Percentiles rank a stretch among this genome's conserved stretches.
Conservation (phyloP, 345 rosid genomes). For the Salix purpurea region DNA sequence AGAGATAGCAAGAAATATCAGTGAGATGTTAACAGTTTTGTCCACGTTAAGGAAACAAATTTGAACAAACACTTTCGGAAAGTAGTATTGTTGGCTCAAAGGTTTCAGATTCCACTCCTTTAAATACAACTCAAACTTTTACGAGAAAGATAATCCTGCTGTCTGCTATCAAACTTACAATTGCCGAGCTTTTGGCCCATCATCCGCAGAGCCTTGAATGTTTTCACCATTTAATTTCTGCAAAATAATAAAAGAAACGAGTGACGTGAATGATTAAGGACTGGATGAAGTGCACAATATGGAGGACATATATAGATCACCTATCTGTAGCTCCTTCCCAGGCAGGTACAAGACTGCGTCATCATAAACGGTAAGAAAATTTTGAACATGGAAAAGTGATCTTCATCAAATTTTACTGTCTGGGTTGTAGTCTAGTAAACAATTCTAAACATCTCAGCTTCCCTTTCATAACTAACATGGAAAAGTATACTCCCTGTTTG, state of each 20-base stretch:
- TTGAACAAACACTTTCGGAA: no score
- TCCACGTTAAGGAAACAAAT: constrained; percentile 14
- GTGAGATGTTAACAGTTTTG: not conserved
- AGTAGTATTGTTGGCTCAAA: no score
- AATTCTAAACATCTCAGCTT: not conserved
- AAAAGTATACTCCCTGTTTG: not conserved
- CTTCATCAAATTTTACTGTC: no score
- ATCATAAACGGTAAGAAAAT: no score
- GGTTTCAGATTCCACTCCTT: no score
- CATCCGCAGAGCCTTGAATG: not conserved
- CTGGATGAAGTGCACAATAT: not conserved
- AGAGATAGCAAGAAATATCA: not conserved
- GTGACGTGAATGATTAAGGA: not conserved
- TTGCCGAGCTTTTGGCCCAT: constrained; percentile 1
- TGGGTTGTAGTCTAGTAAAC: no score
- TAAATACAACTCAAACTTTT: no score
- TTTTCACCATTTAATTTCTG: not conserved
- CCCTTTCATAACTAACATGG: not conserved
- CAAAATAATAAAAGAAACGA: not conserved
- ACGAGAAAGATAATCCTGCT: not conserved
- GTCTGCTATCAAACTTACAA: not conserved
- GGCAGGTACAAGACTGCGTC: no score
- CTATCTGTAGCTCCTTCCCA: no score
- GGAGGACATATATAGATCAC: no score
- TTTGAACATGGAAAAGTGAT: no score